Evolutionary conservation across 1,284 basidiomycete species (phyloP).

Genomic region (Naganishia liquefaciens): DNA sequence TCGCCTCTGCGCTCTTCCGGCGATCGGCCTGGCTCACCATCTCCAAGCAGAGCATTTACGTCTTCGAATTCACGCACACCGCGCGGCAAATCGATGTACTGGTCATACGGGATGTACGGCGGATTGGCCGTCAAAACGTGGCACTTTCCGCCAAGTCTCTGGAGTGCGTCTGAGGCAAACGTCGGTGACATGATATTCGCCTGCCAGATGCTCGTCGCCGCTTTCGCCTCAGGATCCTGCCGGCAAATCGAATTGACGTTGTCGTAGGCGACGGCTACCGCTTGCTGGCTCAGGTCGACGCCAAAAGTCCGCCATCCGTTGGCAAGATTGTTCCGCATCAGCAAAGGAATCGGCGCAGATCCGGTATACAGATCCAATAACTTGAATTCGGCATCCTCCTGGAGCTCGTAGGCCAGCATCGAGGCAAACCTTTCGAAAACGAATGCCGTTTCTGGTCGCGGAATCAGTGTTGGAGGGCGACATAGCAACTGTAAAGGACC

Average conservation of each 20-base stretch:
- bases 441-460: slow-evolving; percentile 86
- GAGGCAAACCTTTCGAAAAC: slow-evolving; percentile 64
- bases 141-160: slow-evolving; percentile 51
- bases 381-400: slow-evolving; percentile 30
- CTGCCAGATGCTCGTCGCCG: slow-evolving; percentile 48
- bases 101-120: slow-evolving; percentile 76
- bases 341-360: slow-evolving; percentile 80
- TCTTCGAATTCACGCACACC: slow-evolving; percentile 80
- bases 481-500: slow-evolving; percentile 71
- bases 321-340: slow-evolving; percentile 67
- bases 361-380: slow-evolving; percentile 88
- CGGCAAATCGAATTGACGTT: slow-evolving; percentile 58
- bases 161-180: slow-evolving; percentile 22
- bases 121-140: slow-evolving; percentile 87
- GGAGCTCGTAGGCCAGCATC: slow-evolving; percentile 29
- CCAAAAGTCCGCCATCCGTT: slow-evolving; percentile 62
- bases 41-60: slow-evolving; percentile 74
- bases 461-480: slow-evolving; percentile 79
- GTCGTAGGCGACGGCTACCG: slow-evolving; percentile 69
- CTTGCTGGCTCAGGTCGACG: slow-evolving; percentile 69
- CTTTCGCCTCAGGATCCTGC: slow-evolving; percentile 33
- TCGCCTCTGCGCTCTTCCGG: slow-evolving; percentile 22
- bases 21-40: slow-evolving; percentile 48
- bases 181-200: slow-evolving; percentile 30
- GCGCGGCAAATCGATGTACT: slow-evolving; percentile 65